Percentiles rank a stretch among this genome's conserved stretches.
These are phyloP conservation scores for Closterium sp. DNA, from an alignment of 139 green algal species.

Conservation along the genomic window DNA sequence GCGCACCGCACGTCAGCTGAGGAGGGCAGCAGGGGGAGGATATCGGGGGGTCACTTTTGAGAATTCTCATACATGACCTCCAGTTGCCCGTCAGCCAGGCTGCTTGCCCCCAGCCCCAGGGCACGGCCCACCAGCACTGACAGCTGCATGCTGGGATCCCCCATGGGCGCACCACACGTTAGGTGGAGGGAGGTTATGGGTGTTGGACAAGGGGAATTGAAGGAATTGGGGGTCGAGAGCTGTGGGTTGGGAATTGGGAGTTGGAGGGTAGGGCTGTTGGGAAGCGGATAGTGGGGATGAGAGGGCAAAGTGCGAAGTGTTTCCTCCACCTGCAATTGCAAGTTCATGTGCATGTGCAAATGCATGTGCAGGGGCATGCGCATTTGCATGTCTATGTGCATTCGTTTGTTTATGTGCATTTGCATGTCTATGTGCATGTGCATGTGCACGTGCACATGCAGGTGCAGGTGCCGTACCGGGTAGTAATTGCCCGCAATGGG, in stretches of 20 bases:
- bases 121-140: conserved; percentile 46
- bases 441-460: not conserved
- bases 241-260: not conserved
- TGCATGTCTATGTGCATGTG: conserved; percentile 19
- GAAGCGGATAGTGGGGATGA: too few relatives aligned
- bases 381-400: too few relatives aligned
- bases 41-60: too few relatives aligned
- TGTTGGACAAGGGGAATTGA: not conserved
- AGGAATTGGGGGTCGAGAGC: not conserved
- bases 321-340: too few relatives aligned
- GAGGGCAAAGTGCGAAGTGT: too few relatives aligned
- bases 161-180: not conserved
- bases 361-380: too few relatives aligned
- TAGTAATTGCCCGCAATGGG: conserved; percentile 58
- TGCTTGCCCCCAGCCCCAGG: conserved; percentile 20
- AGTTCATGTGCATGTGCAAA: too few relatives aligned
- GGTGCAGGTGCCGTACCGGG: conserved; percentile 25
- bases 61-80: conserved; percentile 53
- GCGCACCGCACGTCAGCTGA: too few relatives aligned
- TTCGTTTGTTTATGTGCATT: too few relatives aligned
- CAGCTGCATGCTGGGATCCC: conserved; percentile 16
- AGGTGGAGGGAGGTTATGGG: not conserved
- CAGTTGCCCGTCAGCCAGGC: conserved; percentile 41
- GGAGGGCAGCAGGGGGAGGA: not conserved
- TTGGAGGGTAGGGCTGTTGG: too few relatives aligned